Evolutionary conservation across 495 filamentous ascomycete genomes (phyloP).

Genomic region (Delitschia confertaspora): DNA sequence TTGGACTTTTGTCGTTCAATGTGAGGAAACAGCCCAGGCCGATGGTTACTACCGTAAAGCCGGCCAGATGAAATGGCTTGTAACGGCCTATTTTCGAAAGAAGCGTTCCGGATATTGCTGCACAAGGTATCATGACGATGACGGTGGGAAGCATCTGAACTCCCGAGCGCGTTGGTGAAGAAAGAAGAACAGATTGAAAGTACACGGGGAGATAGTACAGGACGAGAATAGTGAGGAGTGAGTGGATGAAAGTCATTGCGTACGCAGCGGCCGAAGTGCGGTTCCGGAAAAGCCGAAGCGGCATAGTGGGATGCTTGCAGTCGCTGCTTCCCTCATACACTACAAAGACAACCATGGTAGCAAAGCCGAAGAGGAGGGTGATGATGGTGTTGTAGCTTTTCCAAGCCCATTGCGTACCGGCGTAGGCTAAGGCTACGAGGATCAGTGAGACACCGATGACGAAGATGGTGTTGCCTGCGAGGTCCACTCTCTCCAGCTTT

Average conservation of each 20-base stretch:
- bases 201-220: slow-evolving; percentile 60
- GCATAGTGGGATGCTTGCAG: slow-evolving; percentile 9
- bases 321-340: slow-evolving; percentile 1
- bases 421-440: slow-evolving; percentile 8
- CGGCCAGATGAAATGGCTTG: slow-evolving; percentile 42
- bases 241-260: slow-evolving; percentile 44
- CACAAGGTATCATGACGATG: slow-evolving; percentile 41
- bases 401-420: slow-evolving; percentile 7
- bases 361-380: slow-evolving; percentile 6
- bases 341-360: slow-evolving; percentile 5
- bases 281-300: slow-evolving; percentile 41
- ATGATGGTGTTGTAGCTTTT: slow-evolving; percentile 11
- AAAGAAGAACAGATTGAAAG: slow-evolving; percentile 49
- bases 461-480: slow-evolving; percentile 13
- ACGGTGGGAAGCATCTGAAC: slow-evolving; percentile 51
- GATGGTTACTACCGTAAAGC: slow-evolving; percentile 42
- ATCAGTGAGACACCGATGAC: no score
- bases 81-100: slow-evolving; percentile 41
- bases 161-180: slow-evolving; percentile 46
- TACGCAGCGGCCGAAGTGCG: slow-evolving; percentile 39
- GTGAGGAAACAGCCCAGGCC: slow-evolving; percentile 40
- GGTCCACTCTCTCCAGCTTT: slow-evolving; percentile 16
- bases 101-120: slow-evolving; percentile 39
- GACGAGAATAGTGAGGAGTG: slow-evolving; percentile 42
- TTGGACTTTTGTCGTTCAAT: slow-evolving; percentile 37